A percentile compares a stretch with the other conserved stretches of the same genome.
Conservation (phyloP, 2,329 filamentous ascomycete genomes). For the Daldinia sp. region DNA sequence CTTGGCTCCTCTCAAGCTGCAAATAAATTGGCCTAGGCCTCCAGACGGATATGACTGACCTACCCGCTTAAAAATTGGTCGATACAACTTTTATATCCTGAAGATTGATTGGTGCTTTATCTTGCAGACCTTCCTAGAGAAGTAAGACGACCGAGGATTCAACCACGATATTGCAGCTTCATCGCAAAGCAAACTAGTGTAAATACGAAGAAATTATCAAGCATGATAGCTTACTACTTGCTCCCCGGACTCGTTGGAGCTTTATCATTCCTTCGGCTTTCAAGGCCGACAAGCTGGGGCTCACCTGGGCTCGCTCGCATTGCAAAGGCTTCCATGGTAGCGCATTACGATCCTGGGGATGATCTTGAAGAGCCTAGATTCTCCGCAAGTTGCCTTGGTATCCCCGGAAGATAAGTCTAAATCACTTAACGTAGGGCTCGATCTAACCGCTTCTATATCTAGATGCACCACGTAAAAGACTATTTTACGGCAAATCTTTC, state of each 20-base stretch:
- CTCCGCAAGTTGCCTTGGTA: conserved; percentile 20
- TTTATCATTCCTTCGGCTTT: conserved; percentile 7
- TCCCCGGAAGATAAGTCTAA: conserved; percentile 19
- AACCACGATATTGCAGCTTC: conserved; percentile 29
- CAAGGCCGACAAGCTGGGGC: background rate
- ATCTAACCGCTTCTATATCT: background rate
- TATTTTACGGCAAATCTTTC: background rate
- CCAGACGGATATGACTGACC: conserved; percentile 14
- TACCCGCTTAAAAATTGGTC: conserved; percentile 18
- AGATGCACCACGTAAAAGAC: background rate
- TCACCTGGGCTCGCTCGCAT: conserved; percentile 10
- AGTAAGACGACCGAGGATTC: conserved; percentile 43
- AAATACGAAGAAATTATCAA: conserved; percentile 20
- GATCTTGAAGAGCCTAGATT: conserved; percentile 27
- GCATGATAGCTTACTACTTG: conserved; percentile 20
- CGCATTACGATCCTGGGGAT: conserved; percentile 26
- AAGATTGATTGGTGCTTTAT: conserved; percentile 22
- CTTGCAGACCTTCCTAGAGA: conserved; percentile 48
- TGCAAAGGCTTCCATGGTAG: conserved; percentile 10
- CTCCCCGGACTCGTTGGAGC: conserved; percentile 1
- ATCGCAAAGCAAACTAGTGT: conserved; percentile 23
- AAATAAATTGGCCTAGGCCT: conserved; percentile 18
- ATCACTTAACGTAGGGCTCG: conserved; percentile 24
- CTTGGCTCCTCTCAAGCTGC: conserved; percentile 18
- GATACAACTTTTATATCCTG: conserved; percentile 23